Percentiles rank a stretch among this genome's conserved stretches.
Conservation (phyloP, 2,329 filamentous ascomycete species). For the Mycosphaerelloides madeirae region DNA sequence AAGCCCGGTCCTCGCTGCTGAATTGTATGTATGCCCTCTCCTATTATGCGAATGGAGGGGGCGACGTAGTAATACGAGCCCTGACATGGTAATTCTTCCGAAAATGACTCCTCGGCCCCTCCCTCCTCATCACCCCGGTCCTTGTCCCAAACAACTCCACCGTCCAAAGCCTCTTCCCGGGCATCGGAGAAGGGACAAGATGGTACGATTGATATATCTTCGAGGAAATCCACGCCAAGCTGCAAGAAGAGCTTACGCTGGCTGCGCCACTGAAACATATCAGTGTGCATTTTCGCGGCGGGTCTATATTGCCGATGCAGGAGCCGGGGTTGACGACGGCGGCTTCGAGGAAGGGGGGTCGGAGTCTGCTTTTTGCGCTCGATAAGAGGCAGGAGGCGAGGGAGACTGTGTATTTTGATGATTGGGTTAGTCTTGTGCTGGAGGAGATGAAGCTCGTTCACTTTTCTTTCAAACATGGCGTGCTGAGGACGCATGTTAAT, state of each 20-base stretch:
- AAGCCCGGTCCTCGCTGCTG: slow-evolving; percentile 63
- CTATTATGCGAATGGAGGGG: slow-evolving; percentile 59
- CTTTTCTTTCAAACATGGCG: slow-evolving; percentile 18
- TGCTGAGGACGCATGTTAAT: slow-evolving; percentile 15
- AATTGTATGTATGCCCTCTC: slow-evolving; percentile 71
- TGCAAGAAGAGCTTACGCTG: slow-evolving; percentile 34
- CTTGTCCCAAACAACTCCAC: slow-evolving; percentile 55
- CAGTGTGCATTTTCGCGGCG: slow-evolving; percentile 24
- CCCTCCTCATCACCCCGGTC: slow-evolving; percentile 62
- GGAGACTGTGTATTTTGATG: slow-evolving; percentile 49
- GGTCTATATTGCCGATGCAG: slow-evolving; percentile 21
- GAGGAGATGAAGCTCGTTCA: slow-evolving; percentile 51
- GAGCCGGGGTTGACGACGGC: slow-evolving; percentile 17
- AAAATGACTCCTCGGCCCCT: slow-evolving; percentile 63
- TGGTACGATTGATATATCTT: slow-evolving; percentile 77
- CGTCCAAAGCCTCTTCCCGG: slow-evolving; percentile 65
- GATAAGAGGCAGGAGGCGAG: slow-evolving; percentile 2
- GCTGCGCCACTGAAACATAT: slow-evolving; percentile 24
- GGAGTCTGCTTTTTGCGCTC: slow-evolving; percentile 13
- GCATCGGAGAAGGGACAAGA: slow-evolving; percentile 50
- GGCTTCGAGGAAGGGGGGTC: slow-evolving; percentile 12
- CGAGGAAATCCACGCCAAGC: slow-evolving; percentile 44
- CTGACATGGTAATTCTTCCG: slow-evolving; percentile 67
- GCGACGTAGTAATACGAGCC: slow-evolving; percentile 65
- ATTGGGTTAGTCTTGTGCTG: slow-evolving; percentile 52